A percentile compares a stretch with the other conserved stretches of the same genome.
phyloP scores from a whole-genome alignment of 805 yeast genomes.

The Metschnikowia henanensis region DNA sequence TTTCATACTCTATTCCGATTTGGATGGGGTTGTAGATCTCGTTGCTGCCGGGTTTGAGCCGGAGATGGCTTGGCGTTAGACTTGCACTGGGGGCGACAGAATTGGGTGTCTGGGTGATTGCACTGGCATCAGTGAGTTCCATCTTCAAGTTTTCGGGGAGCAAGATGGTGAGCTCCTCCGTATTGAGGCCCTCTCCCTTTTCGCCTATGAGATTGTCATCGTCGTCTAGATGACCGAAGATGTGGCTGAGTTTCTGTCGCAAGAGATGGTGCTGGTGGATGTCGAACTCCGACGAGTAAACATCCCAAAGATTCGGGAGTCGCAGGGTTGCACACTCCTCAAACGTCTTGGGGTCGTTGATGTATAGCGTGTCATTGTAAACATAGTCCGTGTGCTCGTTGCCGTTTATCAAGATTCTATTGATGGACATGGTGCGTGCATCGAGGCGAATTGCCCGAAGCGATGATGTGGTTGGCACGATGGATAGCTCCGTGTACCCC shows the following conservation, averaged over 20 bases:
- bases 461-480: conserved; percentile 64
- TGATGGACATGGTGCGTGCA: conserved; percentile 71
- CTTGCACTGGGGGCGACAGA: conserved; percentile 31
- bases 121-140: conserved; percentile 52
- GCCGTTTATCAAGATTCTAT: conserved; percentile 58
- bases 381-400: conserved; percentile 54
- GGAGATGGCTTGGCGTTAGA: conserved; percentile 37
- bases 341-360: conserved; percentile 32
- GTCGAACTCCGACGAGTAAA: conserved; percentile 39
- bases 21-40: conserved; percentile 67
- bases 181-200: conserved; percentile 31
- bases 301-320: conserved; percentile 40
- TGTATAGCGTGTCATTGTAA: conserved; percentile 54
- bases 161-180: conserved; percentile 63
- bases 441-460: conserved; percentile 69
- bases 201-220: conserved; percentile 20
- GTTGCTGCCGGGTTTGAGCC: conserved; percentile 33
- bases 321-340: conserved; percentile 26
- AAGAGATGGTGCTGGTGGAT: conserved; percentile 61
- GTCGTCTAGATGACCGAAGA: conserved; percentile 49
- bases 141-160: conserved; percentile 69
- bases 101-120: conserved; percentile 19
- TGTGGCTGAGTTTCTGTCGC: conserved; percentile 50
- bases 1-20: conserved; percentile 63
- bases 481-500: conserved; percentile 83